Evolutionary conservation across 305 asterid species (phyloP).

Genomic region (Coffea humblotiana): DNA sequence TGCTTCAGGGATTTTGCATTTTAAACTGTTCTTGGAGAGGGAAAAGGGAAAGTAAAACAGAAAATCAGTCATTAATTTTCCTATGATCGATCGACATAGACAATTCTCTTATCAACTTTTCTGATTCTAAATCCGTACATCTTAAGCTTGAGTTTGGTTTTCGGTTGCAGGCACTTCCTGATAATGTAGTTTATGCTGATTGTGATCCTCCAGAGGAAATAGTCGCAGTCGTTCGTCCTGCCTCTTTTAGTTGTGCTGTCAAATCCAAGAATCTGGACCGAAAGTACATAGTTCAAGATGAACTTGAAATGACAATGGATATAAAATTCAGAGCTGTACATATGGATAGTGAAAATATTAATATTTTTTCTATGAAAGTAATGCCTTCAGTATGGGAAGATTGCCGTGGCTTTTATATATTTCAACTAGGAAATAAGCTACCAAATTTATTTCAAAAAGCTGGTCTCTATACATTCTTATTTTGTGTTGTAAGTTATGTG

Average conservation of each 20-base stretch:
- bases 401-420: conserved; percentile 50
- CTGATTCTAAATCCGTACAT: not conserved
- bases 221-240: conserved; percentile 64
- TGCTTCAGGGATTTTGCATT: conserved; percentile 1
- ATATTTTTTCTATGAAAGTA: conserved; percentile 28
- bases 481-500: conserved; percentile 52
- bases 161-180: conserved; percentile 48
- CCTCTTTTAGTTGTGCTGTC: conserved; percentile 27
- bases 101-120: not conserved
- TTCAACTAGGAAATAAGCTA: conserved; percentile 31
- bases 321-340: conserved; percentile 21
- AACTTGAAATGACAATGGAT: conserved; percentile 38
- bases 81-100: no score
- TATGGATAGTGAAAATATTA: not conserved
- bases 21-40: not conserved
- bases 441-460: conserved; percentile 45
- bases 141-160: not conserved
- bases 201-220: conserved; percentile 48
- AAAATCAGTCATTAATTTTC: not conserved
- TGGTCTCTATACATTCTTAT: conserved; percentile 45
- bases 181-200: conserved; percentile 46
- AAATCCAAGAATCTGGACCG: conserved; percentile 44
- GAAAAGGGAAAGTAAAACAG: not conserved
- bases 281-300: conserved; percentile 44
- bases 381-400: conserved; percentile 35